A percentile compares a stretch with the other conserved stretches of the same genome.
Conservation (phyloP, 768 basidiomycete genomes). For the Flagelloscypha sp. region DNA sequence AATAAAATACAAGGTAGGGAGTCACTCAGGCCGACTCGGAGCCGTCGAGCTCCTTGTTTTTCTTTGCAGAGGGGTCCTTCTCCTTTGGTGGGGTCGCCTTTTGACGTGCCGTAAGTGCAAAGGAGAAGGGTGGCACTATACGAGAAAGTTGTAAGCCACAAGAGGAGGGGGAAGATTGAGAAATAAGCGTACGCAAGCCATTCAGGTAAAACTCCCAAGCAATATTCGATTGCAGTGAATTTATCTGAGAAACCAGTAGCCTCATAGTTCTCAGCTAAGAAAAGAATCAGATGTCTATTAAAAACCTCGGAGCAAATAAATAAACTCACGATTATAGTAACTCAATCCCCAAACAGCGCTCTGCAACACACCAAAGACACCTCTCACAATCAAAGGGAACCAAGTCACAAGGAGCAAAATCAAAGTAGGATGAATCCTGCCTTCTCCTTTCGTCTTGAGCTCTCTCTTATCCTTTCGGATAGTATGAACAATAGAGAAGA, state of each 20-base stretch:
- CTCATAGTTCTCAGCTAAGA: constrained; percentile 12
- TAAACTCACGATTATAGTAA: constrained; percentile 15
- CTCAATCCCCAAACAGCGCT: constrained; percentile 1
- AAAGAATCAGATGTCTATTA: too few species aligned
- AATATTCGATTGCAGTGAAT: constrained; percentile 14
- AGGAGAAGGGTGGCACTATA: too few species aligned
- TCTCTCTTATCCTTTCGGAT: constrained; percentile 16
- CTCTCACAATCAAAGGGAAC: constrained; percentile 26
- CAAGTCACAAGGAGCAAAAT: constrained; percentile 20
- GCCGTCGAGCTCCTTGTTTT: too few species aligned
- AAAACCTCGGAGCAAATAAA: too few species aligned
- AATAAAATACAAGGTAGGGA: too few species aligned
- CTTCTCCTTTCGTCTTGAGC: constrained; percentile 2
- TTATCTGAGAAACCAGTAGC: constrained; percentile 9
- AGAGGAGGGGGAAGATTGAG: too few species aligned
- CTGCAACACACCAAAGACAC: constrained; percentile 23
- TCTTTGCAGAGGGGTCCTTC: too few species aligned
- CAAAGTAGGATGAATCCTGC: constrained; percentile 21
- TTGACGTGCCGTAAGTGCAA: too few species aligned
- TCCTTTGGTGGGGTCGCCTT: too few species aligned
- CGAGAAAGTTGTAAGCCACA: too few species aligned
- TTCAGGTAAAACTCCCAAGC: constrained; percentile 14
- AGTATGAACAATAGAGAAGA: constrained; percentile 19
- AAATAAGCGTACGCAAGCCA: constrained; percentile 13
- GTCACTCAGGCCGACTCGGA: too few species aligned